phyloP scores from a whole-genome alignment of 1,284 basidiomycete genomes.

The Erythrobasidium hasegawianum region DNA sequence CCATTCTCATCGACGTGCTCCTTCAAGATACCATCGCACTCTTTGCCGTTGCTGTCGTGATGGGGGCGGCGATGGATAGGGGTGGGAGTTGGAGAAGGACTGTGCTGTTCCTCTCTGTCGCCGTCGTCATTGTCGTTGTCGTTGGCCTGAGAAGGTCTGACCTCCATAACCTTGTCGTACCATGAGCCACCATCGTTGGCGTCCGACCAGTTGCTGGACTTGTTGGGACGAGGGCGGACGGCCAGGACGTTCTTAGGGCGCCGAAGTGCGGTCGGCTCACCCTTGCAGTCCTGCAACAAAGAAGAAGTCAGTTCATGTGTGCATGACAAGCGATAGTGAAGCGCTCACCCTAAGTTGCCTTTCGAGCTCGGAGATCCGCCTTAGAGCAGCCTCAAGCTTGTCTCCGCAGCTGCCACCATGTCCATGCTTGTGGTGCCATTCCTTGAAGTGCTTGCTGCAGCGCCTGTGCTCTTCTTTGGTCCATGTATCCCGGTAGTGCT shows the following conservation, averaged over 20 bases:
- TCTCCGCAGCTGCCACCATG: conserved; percentile 13
- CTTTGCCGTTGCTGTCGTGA: conserved; percentile 9
- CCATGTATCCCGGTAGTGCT: conserved; percentile 12
- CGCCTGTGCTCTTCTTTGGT: conserved; percentile 27
- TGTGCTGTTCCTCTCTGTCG: not conserved
- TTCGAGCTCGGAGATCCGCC: conserved; percentile 25
- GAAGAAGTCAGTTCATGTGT: too few relatives aligned
- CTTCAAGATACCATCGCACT: conserved; percentile 20
- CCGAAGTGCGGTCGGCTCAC: not conserved
- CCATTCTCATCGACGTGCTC: conserved; percentile 16
- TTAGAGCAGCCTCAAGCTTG: conserved; percentile 7
- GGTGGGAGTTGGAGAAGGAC: not conserved
- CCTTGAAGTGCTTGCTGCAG: conserved; percentile 27
- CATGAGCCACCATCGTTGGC: too few relatives aligned
- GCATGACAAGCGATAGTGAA: too few relatives aligned
- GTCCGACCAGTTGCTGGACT: too few relatives aligned
- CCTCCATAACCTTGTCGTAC: too few relatives aligned
- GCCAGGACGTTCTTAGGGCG: not conserved
- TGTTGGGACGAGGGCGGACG: not conserved
- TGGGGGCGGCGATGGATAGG: not conserved
- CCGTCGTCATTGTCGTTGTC: not conserved
- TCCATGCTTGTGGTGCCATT: conserved; percentile 27
- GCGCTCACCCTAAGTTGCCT: conserved; percentile 13
- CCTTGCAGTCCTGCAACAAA: not conserved
- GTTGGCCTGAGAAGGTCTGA: not conserved